Base-by-base conservation (phyloP, 306 rosid genomes). In the Bauhinia variegata region DNA sequence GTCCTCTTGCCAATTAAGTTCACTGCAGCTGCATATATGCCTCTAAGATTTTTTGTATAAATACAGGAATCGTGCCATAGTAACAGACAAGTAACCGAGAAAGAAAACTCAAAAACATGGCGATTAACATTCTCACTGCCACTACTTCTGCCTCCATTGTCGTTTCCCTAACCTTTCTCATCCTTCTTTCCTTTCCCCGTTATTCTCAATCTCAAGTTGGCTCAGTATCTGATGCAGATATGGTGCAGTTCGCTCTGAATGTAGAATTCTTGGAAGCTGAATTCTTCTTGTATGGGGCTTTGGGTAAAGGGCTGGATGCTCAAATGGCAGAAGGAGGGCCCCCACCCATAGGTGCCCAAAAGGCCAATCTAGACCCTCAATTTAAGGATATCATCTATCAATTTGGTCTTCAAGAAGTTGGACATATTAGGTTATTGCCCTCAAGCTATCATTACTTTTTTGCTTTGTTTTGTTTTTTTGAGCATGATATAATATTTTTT, bases 331-430 rank as follows among this genome's bases (percentile, higher is more conserved):
- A 13, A 6, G 87, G 80, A 15, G 97, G 97, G 4, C 97, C 92
- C 30, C 3, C 82, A 1, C 95, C 97, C 5, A 65, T 78, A 9
- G 97, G 97, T 23, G 86, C 85, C 15, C 75, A 10, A 57, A 30
- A 15, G 49, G 97, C 95, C 39, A 75, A 76, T 0, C 39, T 91
- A 12, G 79, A 42, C n/a, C 0, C 5, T 28, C 60, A 62, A 52
- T 38, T 58, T 14, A 74, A 36, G 43, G 90, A 86, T 69, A 2
- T 87, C 47, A 74, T 84, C 52, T 7, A 16, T 52, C 87, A 91
- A 65, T 86, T 91, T 60, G 97, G 50, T 39, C 84, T 54, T 30
- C 90, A 85, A 60, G 95, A 91, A 86, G 92, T 87, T 60, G 97
- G 97, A 28, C 95, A 87, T 59, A 55, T 88, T 68, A 84, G 92